Conservation (phyloP, 106 monocot species). For the Dioscorea alata region DNA sequence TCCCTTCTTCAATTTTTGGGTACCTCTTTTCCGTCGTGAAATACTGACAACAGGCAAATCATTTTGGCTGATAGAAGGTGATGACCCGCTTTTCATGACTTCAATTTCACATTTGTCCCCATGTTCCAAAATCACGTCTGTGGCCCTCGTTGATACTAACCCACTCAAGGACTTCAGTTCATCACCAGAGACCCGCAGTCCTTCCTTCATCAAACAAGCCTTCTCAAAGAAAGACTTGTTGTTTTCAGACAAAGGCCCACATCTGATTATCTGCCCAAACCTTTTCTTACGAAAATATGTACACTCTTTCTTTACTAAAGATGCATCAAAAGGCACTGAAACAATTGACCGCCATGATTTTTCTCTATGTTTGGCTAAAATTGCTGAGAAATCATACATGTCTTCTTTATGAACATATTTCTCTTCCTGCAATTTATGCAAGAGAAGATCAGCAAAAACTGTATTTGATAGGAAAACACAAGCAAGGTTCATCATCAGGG, state of each 20-base stretch:
- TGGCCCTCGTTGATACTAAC: background rate
- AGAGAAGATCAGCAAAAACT: background rate
- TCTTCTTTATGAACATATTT: conserved; percentile 3
- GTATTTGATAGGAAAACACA: background rate
- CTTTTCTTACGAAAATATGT: conserved; percentile 78
- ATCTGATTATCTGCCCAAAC: conserved; percentile 12
- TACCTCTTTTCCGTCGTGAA: conserved; percentile 13
- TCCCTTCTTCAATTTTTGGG: conserved; percentile 24
- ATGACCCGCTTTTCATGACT: too few species aligned
- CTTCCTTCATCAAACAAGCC: conserved; percentile 14
- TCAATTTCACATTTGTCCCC: too few species aligned
- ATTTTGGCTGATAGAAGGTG: too few species aligned
- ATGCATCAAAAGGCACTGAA: conserved; percentile 9
- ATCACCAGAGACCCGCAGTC: conserved; percentile 6
- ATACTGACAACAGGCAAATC: background rate
- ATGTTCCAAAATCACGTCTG: background rate
- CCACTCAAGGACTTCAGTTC: conserved; percentile 11
- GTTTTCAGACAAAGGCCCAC: too few species aligned
- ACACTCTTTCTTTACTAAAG: conserved; percentile 26
- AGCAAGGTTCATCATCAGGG: background rate
- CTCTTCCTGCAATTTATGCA: conserved; percentile 18
- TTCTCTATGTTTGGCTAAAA: conserved; percentile 9
- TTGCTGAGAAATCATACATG: conserved; percentile 8
- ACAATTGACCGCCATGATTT: conserved; percentile 6
- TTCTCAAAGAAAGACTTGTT: conserved; percentile 5